A percentile compares a stretch with the other conserved stretches of the same genome.
Conservation (phyloP, 2,329 filamentous ascomycete species). For the Didymellaceae sp. region DNA sequence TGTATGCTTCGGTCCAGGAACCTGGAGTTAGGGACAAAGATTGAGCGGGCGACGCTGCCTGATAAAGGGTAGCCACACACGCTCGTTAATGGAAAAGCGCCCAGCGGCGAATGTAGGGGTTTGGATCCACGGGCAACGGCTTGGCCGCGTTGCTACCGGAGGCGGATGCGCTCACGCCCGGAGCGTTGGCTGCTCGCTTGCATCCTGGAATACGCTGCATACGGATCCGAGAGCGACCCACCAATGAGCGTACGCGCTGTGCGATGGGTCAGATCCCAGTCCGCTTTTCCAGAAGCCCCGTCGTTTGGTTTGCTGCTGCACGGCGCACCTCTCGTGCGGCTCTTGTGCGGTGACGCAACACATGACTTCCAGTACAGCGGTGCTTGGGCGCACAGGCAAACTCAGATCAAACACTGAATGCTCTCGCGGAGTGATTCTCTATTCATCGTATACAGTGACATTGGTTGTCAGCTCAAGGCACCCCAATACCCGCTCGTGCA, state of each 20-base stretch:
- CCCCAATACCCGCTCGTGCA: neutral
- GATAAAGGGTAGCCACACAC: conserved; percentile 27
- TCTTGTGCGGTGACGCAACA: conserved; percentile 9
- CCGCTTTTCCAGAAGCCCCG: conserved; percentile 9
- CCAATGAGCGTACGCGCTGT: conserved; percentile 15
- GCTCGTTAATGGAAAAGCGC: conserved; percentile 24
- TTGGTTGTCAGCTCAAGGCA: neutral
- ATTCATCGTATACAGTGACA: neutral
- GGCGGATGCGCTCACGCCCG: conserved; percentile 33
- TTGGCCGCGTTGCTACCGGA: conserved; percentile 32
- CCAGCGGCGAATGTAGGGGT: conserved; percentile 23
- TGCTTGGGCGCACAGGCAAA: neutral
- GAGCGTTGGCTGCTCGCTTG: conserved; percentile 20
- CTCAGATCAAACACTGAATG: neutral
- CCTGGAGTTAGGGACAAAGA: conserved; percentile 3
- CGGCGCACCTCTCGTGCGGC: conserved; percentile 10
- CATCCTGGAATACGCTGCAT: conserved; percentile 23
- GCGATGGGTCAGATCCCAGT: conserved; percentile 4
- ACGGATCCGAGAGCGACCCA: conserved; percentile 20
- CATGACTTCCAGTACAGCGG: conserved; percentile 5
- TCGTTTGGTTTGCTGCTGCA: neutral
- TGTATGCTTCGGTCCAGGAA: conserved; percentile 17
- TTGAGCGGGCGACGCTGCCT: conserved; percentile 16
- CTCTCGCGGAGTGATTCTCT: neutral
- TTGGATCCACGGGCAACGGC: conserved; percentile 23